Conservation (phyloP, 108 stramenopile genomes). For the Discostella stelligeroides region DNA sequence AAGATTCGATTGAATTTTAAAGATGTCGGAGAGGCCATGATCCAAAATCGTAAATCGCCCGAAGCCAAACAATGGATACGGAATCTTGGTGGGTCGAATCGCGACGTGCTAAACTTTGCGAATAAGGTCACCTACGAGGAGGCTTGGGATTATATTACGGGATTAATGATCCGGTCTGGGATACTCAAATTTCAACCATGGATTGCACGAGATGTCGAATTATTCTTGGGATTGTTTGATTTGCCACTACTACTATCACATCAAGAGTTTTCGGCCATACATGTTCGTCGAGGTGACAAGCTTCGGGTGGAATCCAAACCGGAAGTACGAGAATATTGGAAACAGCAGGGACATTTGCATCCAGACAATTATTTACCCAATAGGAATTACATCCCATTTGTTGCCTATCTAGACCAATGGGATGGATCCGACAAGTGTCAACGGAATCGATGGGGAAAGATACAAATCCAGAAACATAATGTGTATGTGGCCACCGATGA, state of each 20-base stretch:
- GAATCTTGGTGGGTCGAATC: constrained; percentile 17
- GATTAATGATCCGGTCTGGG: constrained; percentile 32
- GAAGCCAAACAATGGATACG: constrained; percentile 13
- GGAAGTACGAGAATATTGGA: constrained; percentile 43
- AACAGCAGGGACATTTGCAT: constrained; percentile 22
- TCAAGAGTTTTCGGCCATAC: constrained; percentile 27
- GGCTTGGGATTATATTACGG: constrained; percentile 21
- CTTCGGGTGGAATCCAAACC: constrained; percentile 22
- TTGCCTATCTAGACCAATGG: constrained; percentile 25
- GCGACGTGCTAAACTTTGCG: constrained; percentile 19
- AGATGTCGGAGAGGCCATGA: not conserved
- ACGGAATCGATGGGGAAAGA: constrained; percentile 9
- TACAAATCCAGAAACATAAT: constrained; percentile 10
- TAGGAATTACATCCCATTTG: constrained; percentile 34
- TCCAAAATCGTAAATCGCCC: not conserved
- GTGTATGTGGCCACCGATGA: constrained; percentile 52
- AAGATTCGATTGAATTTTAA: constrained; percentile 16
- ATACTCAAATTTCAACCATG: constrained; percentile 31
- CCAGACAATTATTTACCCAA: constrained; percentile 25
- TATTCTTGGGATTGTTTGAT: constrained; percentile 18
- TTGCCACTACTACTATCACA: constrained; percentile 5
- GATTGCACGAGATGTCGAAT: constrained; percentile 32
- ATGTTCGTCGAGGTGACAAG: constrained; percentile 56
- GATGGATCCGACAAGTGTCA: constrained; percentile 11
- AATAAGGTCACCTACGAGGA: not conserved